Evolutionary conservation across 164 flowering plant genomes (phyloP), one percentile per base, ranked within the genome.

Genomic region (Macadamia tetraphylla): DNA sequence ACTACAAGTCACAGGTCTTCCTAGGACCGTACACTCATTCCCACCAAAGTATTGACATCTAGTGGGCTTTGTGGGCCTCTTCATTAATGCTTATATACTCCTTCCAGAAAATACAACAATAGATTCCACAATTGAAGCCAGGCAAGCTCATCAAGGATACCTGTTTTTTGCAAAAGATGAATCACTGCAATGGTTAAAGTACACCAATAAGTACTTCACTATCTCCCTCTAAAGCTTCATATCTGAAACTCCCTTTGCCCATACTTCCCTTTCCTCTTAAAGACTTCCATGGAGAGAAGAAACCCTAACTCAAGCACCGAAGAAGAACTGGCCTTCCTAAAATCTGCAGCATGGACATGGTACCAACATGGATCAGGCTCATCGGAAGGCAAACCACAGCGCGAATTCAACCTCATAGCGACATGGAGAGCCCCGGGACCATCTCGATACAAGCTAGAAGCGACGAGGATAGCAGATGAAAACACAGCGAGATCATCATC

Each of bases 341-440:
- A 80, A 65, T 86, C 91, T 0, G 91, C 95, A 1, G 90, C 95
- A 62, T 87, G 90, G 95, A 90, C 91, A 0, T 83, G 95, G 91
- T 80, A 79, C 67, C 78, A 83, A 35, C 94, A 59, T 17, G 84
- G 90, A 1, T 84, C 86, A 6, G 87, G 83, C 1, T 69, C 75
- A 2, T 69, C 75, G 1, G 83, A 79, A 0, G 74, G 75, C 1
- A 77, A 70, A 55, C 64, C 80, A 0, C 53, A 65, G 43, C 55
- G 66, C 1, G 88, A 88, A 35, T 79, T 69, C 64, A 70, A 72
- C 3, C 29, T 68, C 35, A 57, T 71, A 17, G 74, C 81, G 52
- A 57, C 71, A 1, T 65, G 35, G 1, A 66, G 49, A 9, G 60
- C 58, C n/a, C 74, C 74, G 1, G 70, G 57, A 43, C 84, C 85